A percentile compares a stretch with the other conserved stretches of the same genome.
phyloP scores from a whole-genome alignment of 495 filamentous ascomycete genomes.

The Neurospora sp. region DNA sequence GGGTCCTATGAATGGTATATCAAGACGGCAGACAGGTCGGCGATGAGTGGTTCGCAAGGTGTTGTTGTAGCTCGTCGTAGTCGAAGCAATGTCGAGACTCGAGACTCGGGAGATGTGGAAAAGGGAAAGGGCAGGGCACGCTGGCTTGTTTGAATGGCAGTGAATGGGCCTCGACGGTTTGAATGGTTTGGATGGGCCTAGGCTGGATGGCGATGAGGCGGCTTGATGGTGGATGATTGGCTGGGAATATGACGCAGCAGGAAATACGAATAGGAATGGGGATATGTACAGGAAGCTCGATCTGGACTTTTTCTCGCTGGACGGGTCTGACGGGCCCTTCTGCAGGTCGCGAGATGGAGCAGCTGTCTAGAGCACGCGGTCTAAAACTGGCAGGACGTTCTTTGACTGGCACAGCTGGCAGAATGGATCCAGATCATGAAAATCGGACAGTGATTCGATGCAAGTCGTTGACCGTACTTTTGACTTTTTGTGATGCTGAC shows the following conservation, averaged over 20 bases:
- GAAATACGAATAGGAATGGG: neutral
- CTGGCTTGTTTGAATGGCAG: neutral
- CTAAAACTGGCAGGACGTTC: neutral
- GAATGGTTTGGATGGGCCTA: neutral
- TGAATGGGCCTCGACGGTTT: neutral
- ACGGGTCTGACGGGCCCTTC: neutral
- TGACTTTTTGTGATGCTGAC: neutral
- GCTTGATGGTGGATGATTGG: neutral
- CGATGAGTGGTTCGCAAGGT: neutral
- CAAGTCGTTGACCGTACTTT: slow-evolving; percentile 1
- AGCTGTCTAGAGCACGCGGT: neutral
- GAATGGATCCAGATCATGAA: neutral
- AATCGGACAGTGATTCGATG: slow-evolving; percentile 1
- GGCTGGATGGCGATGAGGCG: neutral
- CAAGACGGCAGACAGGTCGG: neutral
- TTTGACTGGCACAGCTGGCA: slow-evolving; percentile 1
- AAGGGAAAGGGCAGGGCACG: neutral
- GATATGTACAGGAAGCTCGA: neutral
- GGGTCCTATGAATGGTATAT: neutral
- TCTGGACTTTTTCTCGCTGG: neutral
- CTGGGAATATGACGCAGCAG: neutral
- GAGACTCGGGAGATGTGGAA: neutral
- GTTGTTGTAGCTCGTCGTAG: neutral
- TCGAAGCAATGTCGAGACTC: neutral
- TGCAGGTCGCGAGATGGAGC: neutral